Conservation (phyloP, 768 basidiomycete species). For the Mycena floridula region DNA sequence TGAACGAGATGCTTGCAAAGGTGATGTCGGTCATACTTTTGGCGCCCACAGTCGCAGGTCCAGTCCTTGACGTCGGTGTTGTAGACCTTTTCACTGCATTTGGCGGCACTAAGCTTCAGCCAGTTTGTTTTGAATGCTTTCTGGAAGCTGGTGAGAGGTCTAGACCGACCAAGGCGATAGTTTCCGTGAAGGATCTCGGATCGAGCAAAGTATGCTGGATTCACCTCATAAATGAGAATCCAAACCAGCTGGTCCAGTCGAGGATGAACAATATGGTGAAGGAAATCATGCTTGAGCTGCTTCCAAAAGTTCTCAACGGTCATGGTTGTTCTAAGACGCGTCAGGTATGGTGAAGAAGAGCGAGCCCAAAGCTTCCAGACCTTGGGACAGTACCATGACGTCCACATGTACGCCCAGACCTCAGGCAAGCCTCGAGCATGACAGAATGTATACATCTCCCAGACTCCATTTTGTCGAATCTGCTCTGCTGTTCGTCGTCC, state of each 20-base stretch:
- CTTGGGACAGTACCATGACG: constrained; percentile 14
- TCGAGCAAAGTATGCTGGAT: constrained; percentile 15
- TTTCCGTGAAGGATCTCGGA: constrained; percentile 8
- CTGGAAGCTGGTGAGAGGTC: constrained; percentile 17
- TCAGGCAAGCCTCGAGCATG: constrained; percentile 8
- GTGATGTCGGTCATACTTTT: constrained; percentile 20
- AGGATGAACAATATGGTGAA: constrained; percentile 18
- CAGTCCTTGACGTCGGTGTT: constrained; percentile 12
- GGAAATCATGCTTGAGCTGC: constrained; percentile 22
- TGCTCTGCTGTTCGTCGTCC: constrained; percentile 5
- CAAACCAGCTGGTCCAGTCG: constrained; percentile 25
- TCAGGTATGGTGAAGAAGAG: constrained; percentile 16
- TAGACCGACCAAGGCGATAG: constrained; percentile 14
- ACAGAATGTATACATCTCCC: constrained; percentile 19
- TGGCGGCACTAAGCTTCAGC: constrained; percentile 5
- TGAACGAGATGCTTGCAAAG: constrained; percentile 30
- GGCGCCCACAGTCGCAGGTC: constrained; percentile 23
- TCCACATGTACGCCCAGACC: constrained; percentile 21
- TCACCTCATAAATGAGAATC: constrained; percentile 20
- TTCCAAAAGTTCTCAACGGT: constrained; percentile 25
- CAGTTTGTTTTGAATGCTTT: constrained; percentile 18
- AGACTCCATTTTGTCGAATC: constrained; percentile 13
- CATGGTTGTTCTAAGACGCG: constrained; percentile 23
- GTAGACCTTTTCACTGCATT: constrained; percentile 13
- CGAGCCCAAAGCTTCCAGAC: constrained; percentile 28